phyloP scores from a whole-genome alignment of 1,284 basidiomycete genomes.

The Quambalaria eucalypti region DNA sequence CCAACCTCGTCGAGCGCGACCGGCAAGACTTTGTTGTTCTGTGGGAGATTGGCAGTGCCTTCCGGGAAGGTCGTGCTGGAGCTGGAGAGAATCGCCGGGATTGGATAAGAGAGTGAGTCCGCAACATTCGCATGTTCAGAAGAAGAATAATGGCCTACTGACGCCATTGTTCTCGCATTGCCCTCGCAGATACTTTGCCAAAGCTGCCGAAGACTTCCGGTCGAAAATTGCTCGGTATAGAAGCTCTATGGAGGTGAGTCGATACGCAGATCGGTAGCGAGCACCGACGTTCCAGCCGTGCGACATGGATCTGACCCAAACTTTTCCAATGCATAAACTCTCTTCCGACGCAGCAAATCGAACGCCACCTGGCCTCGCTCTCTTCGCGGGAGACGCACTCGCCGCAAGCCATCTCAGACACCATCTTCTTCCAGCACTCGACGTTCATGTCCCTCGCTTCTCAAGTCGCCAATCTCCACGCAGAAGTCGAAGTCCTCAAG shows the following conservation, averaged over 20 bases:
- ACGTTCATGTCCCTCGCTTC: slow-evolving; percentile 42
- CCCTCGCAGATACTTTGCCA: slow-evolving; percentile 22
- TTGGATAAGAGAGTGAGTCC: slow-evolving; percentile 11
- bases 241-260: slow-evolving; percentile 38
- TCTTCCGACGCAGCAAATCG: slow-evolving; percentile 22
- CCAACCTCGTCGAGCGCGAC: slow-evolving; percentile 27
- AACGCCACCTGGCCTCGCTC: slow-evolving; percentile 31
- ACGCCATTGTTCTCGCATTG: background rate
- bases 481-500: slow-evolving; percentile 39
- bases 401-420: slow-evolving; percentile 32
- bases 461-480: slow-evolving; percentile 36
- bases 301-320: too few relatives aligned
- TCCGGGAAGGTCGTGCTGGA: slow-evolving; percentile 17
- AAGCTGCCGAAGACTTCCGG: slow-evolving; percentile 24
- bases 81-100: background rate
- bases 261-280: too few relatives aligned
- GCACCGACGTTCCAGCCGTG: too few relatives aligned
- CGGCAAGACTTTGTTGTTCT: slow-evolving; percentile 29
- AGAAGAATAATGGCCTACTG: background rate
- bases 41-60: slow-evolving; percentile 29
- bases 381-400: slow-evolving; percentile 27
- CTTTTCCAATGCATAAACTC: too few relatives aligned
- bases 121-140: slow-evolving; percentile 12
- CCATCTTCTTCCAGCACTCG: slow-evolving; percentile 38
- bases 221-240: slow-evolving; percentile 34